Percentiles rank a stretch among this genome's conserved stretches.
Evolutionary conservation across 768 basidiomycete species (phyloP).

Genomic region (Fomitopsis pulvina): DNA sequence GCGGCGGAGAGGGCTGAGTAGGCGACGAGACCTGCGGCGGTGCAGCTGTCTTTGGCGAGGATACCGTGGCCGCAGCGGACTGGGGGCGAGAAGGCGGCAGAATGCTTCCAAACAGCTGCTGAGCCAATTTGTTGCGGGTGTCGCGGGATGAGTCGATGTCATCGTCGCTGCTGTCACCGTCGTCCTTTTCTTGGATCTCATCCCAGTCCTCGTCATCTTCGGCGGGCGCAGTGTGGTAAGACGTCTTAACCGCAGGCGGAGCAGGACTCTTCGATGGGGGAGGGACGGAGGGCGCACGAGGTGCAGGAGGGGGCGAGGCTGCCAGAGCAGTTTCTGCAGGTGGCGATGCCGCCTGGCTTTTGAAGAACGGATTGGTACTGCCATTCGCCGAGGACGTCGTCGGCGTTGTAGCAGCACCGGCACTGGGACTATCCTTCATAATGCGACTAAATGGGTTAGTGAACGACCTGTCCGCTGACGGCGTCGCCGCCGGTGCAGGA

Average conservation of each 20-base stretch:
- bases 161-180: slow-evolving; percentile 72
- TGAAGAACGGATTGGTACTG: slow-evolving; percentile 74
- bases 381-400: slow-evolving; percentile 32
- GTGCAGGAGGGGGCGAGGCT: slow-evolving; percentile 25
- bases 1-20: slow-evolving; percentile 31
- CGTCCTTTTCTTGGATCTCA: slow-evolving; percentile 65
- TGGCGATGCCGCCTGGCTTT: slow-evolving; percentile 36
- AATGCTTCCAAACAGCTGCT: slow-evolving; percentile 70
- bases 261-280: slow-evolving; percentile 41
- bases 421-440: slow-evolving; percentile 38
- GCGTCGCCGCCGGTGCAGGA: slow-evolving; percentile 24
- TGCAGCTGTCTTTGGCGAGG: slow-evolving; percentile 15
- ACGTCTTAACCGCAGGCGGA: slow-evolving; percentile 44
- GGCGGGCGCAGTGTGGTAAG: slow-evolving; percentile 57
- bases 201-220: slow-evolving; percentile 80
- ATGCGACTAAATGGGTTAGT: slow-evolving; percentile 81
- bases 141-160: slow-evolving; percentile 62
- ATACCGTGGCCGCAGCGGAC: slow-evolving; percentile 37
- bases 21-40: slow-evolving; percentile 20
- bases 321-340: slow-evolving; percentile 32
- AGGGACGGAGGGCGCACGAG: slow-evolving; percentile 30
- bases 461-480: slow-evolving; percentile 41
- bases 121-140: slow-evolving; percentile 66
- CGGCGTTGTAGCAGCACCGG: slow-evolving; percentile 29
- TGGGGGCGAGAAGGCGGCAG: slow-evolving; percentile 51